Base-by-base conservation (phyloP, 495 filamentous ascomycete genomes). In the Cercophora samala region DNA sequence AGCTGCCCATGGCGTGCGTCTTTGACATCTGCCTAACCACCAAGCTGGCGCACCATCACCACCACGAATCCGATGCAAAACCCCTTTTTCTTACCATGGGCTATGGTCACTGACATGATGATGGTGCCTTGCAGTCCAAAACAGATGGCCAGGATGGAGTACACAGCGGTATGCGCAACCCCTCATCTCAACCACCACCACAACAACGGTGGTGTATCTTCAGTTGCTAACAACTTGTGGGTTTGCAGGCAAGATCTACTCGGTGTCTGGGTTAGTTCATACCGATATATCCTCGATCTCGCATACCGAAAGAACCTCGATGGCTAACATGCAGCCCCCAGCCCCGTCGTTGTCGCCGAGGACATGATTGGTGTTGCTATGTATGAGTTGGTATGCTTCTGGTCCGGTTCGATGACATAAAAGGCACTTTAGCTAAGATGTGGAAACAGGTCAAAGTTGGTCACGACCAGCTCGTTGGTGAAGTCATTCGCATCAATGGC, bases 321-420 rank as follows among this genome's bases (percentile, higher is more conserved):
- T 73, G 62, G 76, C 72, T 72, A 70, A 70, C 72, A 68, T 22
- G 55, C 67, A 42, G 2, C 13, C 66, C 75, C 73, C 74, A 95
- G 93, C 63, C 96, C 95, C 72, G 95, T 99, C 82, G 89, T 98
- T 70, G 88, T 98, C 71, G 95, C 96, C 76, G 93, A 98, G 83
- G 88, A 97, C 78, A 97, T 98, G 93, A 91, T 93, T 75, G 95
- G 95, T 75, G 96, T 95, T 88, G 93, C 95, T 74, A 98, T 99
- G 96, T 97, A 99, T 85, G 95, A 99, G 83, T 82, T 99, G 86
- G 94, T 76, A 75, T 51, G 74, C 32, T 55, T 54, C 15, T 25
- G 6, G 19, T 11, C 51, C 19, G 52, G 11, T 19, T 3, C 24
- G 21, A 53, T 32, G 9, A 2, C 94, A 81, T 67, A 84, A 69